A percentile compares a stretch with the other conserved stretches of the same genome.
Conservation (phyloP, 139 green algal genomes). For the Chlamydomonas sp. region DNA sequence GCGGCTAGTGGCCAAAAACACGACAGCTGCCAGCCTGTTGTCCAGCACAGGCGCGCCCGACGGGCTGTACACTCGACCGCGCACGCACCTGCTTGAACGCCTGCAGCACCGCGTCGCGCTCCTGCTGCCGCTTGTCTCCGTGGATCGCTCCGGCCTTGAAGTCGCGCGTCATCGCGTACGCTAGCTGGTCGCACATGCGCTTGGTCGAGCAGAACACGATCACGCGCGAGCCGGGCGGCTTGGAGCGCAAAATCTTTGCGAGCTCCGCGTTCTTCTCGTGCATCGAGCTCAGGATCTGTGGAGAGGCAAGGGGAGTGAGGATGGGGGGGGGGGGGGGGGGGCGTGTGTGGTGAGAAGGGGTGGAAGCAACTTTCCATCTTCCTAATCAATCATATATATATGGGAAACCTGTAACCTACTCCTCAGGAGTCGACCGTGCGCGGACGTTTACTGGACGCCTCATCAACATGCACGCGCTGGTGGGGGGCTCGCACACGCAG, state of each 20-base stretch:
- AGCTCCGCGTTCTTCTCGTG: constrained; percentile 70
- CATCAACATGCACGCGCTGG: no score
- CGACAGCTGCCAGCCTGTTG: neutral
- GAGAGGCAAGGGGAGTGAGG: neutral
- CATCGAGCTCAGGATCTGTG: constrained; percentile 5
- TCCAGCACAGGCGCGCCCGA: neutral
- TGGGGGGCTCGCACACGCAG: no score
- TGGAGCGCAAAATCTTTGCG: constrained; percentile 54
- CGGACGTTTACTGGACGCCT: no score
- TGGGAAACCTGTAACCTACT: no score
- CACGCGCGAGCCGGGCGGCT: constrained; percentile 51
- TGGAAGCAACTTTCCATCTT: no score
- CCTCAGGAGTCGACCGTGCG: no score
- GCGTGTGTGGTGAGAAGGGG: no score
- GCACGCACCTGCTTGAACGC: no score
- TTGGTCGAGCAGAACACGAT: constrained; percentile 92
- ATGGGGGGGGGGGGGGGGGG: no score
- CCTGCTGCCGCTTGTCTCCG: constrained; percentile 90
- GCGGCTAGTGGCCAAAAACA: no score
- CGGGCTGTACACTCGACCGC: no score
- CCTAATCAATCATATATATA: no score
- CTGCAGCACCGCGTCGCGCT: constrained; percentile 78
- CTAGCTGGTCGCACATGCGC: constrained; percentile 87
- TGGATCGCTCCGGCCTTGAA: constrained; percentile 77
- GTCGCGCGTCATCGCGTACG: constrained; percentile 39